Conservation (phyloP, 305 asterid genomes). For the Rubia tinctorum region DNA sequence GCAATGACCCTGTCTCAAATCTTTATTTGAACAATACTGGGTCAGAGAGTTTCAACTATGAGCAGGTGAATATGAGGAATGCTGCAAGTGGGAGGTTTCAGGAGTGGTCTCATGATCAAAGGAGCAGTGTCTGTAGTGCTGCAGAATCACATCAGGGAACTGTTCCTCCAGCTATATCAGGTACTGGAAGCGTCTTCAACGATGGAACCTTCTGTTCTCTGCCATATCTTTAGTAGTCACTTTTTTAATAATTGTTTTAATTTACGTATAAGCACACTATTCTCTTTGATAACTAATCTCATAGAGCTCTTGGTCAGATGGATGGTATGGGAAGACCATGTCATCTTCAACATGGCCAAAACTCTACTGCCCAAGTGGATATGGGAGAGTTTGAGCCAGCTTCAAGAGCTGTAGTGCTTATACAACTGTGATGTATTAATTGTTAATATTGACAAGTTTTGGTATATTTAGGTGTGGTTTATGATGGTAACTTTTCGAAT, state of each 20-base stretch:
- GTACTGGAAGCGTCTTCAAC: conserved; percentile 43
- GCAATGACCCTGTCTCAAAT: conserved; percentile 25
- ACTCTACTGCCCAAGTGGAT: conserved; percentile 82
- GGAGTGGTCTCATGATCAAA: conserved; percentile 49
- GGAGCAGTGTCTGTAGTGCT: conserved; percentile 29
- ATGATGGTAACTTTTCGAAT: conserved; percentile 37
- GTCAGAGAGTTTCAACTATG: conserved; percentile 27
- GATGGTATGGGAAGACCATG: conserved; percentile 47
- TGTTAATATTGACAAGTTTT: conserved; percentile 51
- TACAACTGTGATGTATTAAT: conserved; percentile 23
- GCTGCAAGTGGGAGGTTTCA: conserved; percentile 32
- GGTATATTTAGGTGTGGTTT: conserved; percentile 46
- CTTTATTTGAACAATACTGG: conserved; percentile 25
- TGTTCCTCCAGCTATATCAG: background rate
- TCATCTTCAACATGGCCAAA: conserved; percentile 43
- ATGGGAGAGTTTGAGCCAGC: conserved; percentile 91
- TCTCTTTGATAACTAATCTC: conserved; percentile 34
- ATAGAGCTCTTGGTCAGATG: conserved; percentile 80
- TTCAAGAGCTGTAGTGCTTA: conserved; percentile 69
- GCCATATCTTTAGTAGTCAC: conserved; percentile 23
- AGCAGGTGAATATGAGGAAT: conserved; percentile 29
- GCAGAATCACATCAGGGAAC: conserved; percentile 35
- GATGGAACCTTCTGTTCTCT: conserved; percentile 30
- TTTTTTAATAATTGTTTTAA: background rate
- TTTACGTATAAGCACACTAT: conserved; percentile 21